phyloP scores from a whole-genome alignment of 768 basidiomycete genomes.

The Auricularia sp. region DNA sequence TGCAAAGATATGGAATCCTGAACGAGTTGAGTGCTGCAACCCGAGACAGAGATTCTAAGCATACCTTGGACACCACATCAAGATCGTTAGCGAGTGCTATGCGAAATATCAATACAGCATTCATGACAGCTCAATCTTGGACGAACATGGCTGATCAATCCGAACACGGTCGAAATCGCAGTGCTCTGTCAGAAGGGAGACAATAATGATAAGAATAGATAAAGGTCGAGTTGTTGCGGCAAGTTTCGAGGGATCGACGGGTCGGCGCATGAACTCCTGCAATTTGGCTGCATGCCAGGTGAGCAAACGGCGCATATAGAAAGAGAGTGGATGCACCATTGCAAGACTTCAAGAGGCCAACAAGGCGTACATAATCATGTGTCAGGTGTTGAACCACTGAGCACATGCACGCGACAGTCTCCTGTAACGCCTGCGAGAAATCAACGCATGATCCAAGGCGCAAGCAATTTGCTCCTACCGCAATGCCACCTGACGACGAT shows the following conservation, averaged over 20 bases:
- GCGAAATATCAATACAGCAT: not conserved
- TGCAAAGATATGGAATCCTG: slow-evolving; percentile 73
- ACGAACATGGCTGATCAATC: slow-evolving; percentile 47
- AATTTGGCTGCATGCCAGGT: slow-evolving; percentile 18
- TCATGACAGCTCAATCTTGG: not conserved
- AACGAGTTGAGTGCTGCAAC: not conserved
- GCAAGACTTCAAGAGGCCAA: slow-evolving; percentile 76
- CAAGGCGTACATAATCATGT: slow-evolving; percentile 68
- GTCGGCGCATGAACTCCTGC: slow-evolving; percentile 43
- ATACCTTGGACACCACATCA: slow-evolving; percentile 46
- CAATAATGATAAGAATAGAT: slow-evolving; percentile 71
- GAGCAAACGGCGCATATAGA: not conserved
- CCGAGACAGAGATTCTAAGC: slow-evolving; percentile 6
- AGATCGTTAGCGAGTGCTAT: slow-evolving; percentile 38
- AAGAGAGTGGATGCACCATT: slow-evolving; percentile 41
- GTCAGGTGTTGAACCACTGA: slow-evolving; percentile 76
- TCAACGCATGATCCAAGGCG: not conserved
- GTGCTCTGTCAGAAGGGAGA: slow-evolving; percentile 76
- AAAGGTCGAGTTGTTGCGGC: slow-evolving; percentile 22
- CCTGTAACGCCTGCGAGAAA: slow-evolving; percentile 61
- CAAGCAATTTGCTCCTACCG: slow-evolving; percentile 32
- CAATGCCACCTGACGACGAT: slow-evolving; percentile 51
- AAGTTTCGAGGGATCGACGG: slow-evolving; percentile 29
- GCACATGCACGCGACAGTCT: slow-evolving; percentile 88
- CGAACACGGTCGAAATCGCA: slow-evolving; percentile 79